phyloP scores from a whole-genome alignment of 345 rosid genomes.

The Cochlearia excelsa region DNA sequence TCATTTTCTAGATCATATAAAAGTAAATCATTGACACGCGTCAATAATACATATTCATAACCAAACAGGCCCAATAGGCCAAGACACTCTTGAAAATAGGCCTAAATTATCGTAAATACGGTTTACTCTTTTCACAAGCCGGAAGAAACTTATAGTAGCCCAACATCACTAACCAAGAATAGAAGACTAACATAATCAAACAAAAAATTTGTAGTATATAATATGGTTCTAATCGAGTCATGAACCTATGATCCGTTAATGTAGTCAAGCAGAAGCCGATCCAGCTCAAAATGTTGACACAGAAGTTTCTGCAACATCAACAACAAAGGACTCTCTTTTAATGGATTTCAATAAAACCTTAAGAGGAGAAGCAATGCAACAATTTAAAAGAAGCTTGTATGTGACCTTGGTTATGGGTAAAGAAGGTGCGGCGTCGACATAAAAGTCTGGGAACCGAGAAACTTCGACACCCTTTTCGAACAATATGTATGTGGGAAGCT shows the following conservation, averaged over 20 bases:
- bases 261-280: constrained; percentile 68
- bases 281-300: constrained; percentile 72
- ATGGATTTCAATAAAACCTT: constrained; percentile 4
- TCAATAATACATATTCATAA: no score
- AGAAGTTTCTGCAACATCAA: constrained; percentile 65
- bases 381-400: constrained; percentile 16
- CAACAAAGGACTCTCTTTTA: background rate
- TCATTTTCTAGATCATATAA: no score
- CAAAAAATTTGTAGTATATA: no score
- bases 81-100: no score
- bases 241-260: constrained; percentile 56
- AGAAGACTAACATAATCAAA: no score
- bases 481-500: constrained; percentile 81
- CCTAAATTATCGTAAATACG: no score
- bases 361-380: constrained; percentile 12
- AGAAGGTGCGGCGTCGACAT: constrained; percentile 55
- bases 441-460: constrained; percentile 71
- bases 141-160: no score
- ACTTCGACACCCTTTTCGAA: constrained; percentile 76
- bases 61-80: no score
- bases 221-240: no score
- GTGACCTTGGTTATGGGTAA: constrained; percentile 70
- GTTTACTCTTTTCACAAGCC: no score
- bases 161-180: no score
- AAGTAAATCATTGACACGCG: no score